Conservation (phyloP, 768 basidiomycete species). For the Xerocomus brunneocitrinus region DNA sequence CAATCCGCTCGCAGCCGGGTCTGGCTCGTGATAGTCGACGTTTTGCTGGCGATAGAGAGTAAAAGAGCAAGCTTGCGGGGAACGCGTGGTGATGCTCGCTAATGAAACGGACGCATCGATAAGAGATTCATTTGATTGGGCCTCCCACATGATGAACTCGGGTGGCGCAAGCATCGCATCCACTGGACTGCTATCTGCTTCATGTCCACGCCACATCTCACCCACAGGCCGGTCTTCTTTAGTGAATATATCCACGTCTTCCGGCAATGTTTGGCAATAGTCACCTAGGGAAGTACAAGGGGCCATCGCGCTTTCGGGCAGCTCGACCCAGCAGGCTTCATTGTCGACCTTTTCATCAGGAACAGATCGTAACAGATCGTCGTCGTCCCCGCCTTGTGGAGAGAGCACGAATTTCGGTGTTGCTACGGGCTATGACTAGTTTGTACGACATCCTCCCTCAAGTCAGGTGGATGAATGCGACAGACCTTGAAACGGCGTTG, state of each 20-base stretch:
- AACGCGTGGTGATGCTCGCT: conserved; percentile 16
- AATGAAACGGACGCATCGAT: conserved; percentile 17
- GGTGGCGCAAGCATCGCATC: background rate
- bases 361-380: conserved; percentile 16
- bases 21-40: conserved; percentile 4
- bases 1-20: conserved; percentile 11
- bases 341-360: conserved; percentile 4
- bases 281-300: background rate
- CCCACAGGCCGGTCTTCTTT: conserved; percentile 14
- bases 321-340: conserved; percentile 14
- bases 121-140: conserved; percentile 23
- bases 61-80: conserved; percentile 6
- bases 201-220: conserved; percentile 12
- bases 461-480: conserved; percentile 5
- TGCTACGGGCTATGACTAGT: conserved; percentile 15
- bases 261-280: conserved; percentile 1
- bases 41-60: conserved; percentile 17
- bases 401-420: conserved; percentile 5
- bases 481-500: conserved; percentile 47
- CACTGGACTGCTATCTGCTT: background rate
- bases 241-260: conserved; percentile 15
- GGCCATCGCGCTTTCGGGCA: conserved; percentile 8
- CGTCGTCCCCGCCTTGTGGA: conserved; percentile 18
- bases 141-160: background rate
- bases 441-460: conserved; percentile 1